Evolutionary conservation across 352 stramenopile species (phyloP).

Genomic region (Phytophthora palmivora): DNA sequence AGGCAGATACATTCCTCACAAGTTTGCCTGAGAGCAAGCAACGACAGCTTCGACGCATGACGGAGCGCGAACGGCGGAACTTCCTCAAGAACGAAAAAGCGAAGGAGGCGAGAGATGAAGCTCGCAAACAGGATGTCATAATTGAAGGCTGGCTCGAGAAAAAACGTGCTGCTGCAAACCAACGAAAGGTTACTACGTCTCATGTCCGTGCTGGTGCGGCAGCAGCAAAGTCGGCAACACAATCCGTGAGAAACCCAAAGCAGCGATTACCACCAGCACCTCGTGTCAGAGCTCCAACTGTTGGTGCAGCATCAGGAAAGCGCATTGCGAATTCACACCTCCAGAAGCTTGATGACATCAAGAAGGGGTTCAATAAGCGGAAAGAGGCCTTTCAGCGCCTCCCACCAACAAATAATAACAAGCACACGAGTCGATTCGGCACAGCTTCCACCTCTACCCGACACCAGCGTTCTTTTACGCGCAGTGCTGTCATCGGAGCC

Average conservation of each 20-base stretch:
- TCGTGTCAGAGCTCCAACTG: conserved; percentile 48
- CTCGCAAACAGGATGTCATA: conserved; percentile 70
- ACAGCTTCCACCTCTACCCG: conserved; percentile 1
- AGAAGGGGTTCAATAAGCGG: conserved; percentile 62
- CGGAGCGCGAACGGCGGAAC: conserved; percentile 60
- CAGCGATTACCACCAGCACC: conserved; percentile 44
- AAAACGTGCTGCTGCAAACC: conserved; percentile 62
- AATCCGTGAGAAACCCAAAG: conserved; percentile 12
- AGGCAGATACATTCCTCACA: conserved; percentile 63
- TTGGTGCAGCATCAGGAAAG: conserved; percentile 62
- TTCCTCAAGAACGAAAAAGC: conserved; percentile 72
- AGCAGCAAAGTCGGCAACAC: conserved; percentile 12
- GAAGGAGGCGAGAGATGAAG: conserved; percentile 36
- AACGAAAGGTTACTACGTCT: conserved; percentile 52
- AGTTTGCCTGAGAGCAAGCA: conserved; percentile 69
- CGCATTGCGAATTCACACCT: conserved; percentile 62
- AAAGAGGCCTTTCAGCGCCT: conserved; percentile 57
- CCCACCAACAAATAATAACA: conserved; percentile 27
- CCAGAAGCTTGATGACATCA: conserved; percentile 75
- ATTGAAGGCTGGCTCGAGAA: conserved; percentile 81
- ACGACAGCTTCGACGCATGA: conserved; percentile 69
- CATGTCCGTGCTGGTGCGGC: conserved; percentile 29
- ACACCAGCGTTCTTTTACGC: conserved; percentile 35
- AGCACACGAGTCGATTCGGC: conserved; percentile 24
- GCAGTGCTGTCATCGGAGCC: conserved; percentile 23